phyloP scores from a whole-genome alignment of 164 flowering plant species.

The Platanus orientalis region DNA sequence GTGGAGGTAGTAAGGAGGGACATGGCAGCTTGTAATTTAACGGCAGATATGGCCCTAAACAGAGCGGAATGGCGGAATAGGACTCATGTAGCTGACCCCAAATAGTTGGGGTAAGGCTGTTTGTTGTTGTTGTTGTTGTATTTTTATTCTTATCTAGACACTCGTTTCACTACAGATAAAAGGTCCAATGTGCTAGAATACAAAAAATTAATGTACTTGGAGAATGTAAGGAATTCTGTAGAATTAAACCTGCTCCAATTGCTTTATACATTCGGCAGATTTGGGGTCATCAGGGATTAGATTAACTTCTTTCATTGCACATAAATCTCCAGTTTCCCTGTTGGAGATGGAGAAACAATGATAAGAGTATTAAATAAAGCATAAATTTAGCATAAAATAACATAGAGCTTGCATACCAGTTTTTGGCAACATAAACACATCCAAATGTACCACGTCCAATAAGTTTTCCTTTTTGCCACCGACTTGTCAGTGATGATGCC shows the following conservation, averaged over 20 bases:
- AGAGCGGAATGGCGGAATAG: no score
- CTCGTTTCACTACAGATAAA: no score
- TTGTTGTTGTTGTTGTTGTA: no score
- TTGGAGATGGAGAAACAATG: conserved; percentile 7
- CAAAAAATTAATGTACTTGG: no score
- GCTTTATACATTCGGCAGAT: conserved; percentile 74
- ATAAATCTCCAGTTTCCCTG: conserved; percentile 87
- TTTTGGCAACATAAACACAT: conserved; percentile 79
- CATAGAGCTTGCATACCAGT: conserved; percentile 38
- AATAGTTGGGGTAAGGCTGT: no score
- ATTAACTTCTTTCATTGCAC: conserved; percentile 98
- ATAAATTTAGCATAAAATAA: conserved; percentile 2
- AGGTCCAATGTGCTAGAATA: no score
- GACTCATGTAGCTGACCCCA: no score
- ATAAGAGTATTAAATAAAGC: not conserved
- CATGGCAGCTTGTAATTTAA: no score
- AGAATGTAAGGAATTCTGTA: no score
- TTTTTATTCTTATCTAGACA: no score
- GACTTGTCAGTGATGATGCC: conserved; percentile 31
- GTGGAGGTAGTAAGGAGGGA: no score
- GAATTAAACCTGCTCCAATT: conserved; percentile 85
- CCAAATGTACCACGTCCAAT: conserved; percentile 98
- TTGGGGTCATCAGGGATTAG: conserved; percentile 80
- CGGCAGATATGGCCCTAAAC: no score
- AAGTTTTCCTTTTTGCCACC: conserved; percentile 90